A percentile compares a stretch with the other conserved stretches of the same genome.
Conservation (phyloP, 352 stramenopile genomes). For the Saprolegnia diclina region DNA sequence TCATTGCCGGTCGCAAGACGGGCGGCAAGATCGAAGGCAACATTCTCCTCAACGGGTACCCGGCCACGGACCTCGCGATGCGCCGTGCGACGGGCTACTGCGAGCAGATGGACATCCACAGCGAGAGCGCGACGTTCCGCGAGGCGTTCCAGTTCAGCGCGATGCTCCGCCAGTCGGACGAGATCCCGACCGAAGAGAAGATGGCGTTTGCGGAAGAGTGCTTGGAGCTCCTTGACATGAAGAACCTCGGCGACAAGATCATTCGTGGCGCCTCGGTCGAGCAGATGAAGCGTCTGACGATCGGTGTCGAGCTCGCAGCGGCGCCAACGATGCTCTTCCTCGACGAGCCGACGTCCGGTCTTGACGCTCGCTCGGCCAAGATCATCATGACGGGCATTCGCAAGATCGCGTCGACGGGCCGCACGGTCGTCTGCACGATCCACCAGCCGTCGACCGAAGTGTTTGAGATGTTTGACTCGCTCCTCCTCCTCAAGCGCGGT, state of each 20-base stretch:
- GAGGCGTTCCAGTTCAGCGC: conserved; percentile 90
- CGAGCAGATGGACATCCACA: conserved; percentile 88
- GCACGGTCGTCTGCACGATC: conserved; percentile 88
- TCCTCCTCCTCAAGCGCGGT: conserved; percentile 68
- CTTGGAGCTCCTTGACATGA: conserved; percentile 47
- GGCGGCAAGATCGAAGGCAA: conserved; percentile 67
- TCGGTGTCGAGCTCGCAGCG: conserved; percentile 88
- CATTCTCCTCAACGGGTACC: conserved; percentile 52
- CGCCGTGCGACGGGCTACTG: conserved; percentile 50
- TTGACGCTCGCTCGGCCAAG: conserved; percentile 83
- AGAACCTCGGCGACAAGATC: conserved; percentile 47
- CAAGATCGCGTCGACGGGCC: conserved; percentile 69
- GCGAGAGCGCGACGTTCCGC: conserved; percentile 78
- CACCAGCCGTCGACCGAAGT: conserved; percentile 87
- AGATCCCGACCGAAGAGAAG: conserved; percentile 36
- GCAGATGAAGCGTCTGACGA: conserved; percentile 60
- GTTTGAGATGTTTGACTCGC: conserved; percentile 83
- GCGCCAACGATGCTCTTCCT: conserved; percentile 82
- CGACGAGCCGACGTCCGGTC: conserved; percentile 83
- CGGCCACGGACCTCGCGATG: conserved; percentile 43
- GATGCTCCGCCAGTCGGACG: conserved; percentile 52
- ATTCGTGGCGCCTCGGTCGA: conserved; percentile 49
- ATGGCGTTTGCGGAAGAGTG: conserved; percentile 45
- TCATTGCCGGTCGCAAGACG: conserved; percentile 90
- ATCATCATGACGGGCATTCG: conserved; percentile 84